Conservation (phyloP, 352 stramenopile genomes). For the Phytophthora melonis region DNA sequence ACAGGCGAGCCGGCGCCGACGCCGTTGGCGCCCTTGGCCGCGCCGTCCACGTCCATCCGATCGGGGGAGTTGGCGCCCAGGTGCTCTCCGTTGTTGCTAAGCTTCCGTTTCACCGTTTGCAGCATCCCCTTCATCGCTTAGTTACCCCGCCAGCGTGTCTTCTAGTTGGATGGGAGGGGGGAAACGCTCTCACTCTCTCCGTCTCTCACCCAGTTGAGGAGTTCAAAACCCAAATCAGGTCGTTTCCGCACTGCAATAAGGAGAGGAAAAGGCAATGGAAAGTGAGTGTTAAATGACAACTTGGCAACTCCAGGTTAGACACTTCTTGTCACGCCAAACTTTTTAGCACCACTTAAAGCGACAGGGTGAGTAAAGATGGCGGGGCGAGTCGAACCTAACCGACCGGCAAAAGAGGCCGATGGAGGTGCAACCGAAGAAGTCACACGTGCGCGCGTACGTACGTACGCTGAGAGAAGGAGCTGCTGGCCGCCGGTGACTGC, state of each 20-base stretch:
- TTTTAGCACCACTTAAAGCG: not conserved
- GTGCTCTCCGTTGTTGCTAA: conserved; percentile 87
- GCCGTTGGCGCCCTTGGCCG: conserved; percentile 28
- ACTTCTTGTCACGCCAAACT: conserved; percentile 8
- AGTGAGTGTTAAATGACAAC: not conserved
- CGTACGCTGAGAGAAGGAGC: conserved; percentile 31
- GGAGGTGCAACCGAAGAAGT: not conserved
- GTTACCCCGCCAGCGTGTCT: conserved; percentile 26
- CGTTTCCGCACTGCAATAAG: not conserved
- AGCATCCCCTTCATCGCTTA: conserved; percentile 91
- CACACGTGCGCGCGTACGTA: conserved; percentile 6
- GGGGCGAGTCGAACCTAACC: not conserved
- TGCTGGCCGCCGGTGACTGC: conserved; percentile 22
- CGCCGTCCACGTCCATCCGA: conserved; percentile 69
- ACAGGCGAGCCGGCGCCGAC: conserved; percentile 51
- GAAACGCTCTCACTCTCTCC: not conserved
- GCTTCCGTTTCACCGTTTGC: conserved; percentile 90
- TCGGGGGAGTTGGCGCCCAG: conserved; percentile 61
- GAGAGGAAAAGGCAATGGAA: conserved; percentile 13
- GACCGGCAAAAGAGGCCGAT: not conserved
- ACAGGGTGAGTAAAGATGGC: not conserved
- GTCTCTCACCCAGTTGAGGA: conserved; percentile 21
- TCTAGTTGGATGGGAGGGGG: not conserved
- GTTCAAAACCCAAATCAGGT: conserved; percentile 21
- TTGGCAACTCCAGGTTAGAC: conserved; percentile 1